These are phyloP conservation scores for Ehretia macrophylla DNA, from an alignment of 257 asterid species.

Conservation along the genomic window DNA sequence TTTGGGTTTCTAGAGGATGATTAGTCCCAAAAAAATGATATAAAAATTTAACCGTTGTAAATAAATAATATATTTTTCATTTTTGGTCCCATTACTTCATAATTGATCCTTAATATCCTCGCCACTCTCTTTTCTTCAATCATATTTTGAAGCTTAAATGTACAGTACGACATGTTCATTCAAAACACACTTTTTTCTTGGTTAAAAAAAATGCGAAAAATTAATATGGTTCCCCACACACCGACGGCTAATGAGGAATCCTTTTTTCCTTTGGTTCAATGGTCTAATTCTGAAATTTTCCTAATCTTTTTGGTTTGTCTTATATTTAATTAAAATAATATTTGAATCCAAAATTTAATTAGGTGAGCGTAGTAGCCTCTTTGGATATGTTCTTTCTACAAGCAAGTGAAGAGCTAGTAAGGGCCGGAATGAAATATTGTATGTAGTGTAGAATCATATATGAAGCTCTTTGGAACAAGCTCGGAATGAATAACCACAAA, in stretches of 20 bases:
- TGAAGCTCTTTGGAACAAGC: no score
- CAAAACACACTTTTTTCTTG: neutral
- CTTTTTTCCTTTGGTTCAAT: neutral
- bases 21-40: no score
- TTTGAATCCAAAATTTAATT: no score
- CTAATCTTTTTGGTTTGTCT: neutral
- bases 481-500: no score
- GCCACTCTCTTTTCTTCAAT: conserved; percentile 3
- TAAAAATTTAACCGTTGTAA: no score
- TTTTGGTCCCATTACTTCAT: conserved; percentile 36
- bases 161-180: neutral
- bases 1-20: conserved; percentile 36
- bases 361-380: no score
- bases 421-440: no score
- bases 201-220: neutral
- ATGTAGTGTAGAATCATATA: no score
- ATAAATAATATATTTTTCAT: conserved; percentile 27
- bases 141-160: neutral
- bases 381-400: no score
- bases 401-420: no score
- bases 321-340: conserved; percentile 11
- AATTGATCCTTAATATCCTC: conserved; percentile 26
- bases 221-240: neutral
- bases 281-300: neutral
- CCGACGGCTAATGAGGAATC: neutral